Base-by-base conservation (phyloP, 108 stramenopile species). In the Ochromonas danica region DNA sequence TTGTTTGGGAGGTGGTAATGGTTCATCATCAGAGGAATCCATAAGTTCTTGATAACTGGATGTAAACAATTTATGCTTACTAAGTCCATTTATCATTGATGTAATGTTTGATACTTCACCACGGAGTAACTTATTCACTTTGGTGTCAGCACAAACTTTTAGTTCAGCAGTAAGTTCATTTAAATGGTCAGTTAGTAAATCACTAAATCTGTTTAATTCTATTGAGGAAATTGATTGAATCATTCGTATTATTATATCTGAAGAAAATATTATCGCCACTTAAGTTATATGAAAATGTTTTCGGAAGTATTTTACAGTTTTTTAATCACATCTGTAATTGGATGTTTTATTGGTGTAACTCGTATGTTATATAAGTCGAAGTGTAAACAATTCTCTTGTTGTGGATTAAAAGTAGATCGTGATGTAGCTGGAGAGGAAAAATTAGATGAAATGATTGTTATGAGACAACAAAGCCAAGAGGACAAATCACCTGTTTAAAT, bases 61-160 rank as follows among this genome's bases (percentile, higher is more conserved):
- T 51, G 45, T 36, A 67, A 35, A 28, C 63, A 67, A 36, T 36
- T 67, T 67, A 36, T 67, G 63, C 31, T 67, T 67, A 35, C 33
- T 35, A 28, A 67, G 35, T 67, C 63, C 63, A 67, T 67, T 67
- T 28, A 67, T 67, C 63, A 67, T 67, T 3, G 63, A 67, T 67
- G 35, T 35, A 31, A 28, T 36, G 35, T 67, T 67, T 28, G 45
- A 67, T 36, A 67, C 63, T 67, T 67, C 63, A 35, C 33, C 63
- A 35, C 27, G 27, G 33, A 67, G 35, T 67, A 67, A 35, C 35
- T 67, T 67, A 36, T 67, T 67, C 27, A 67, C 35, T 36, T 67
- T 35, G 63, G 63, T 36, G 35, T 67, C 27, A 35, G 27, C 25
- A 36, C 63, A 67, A 6, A 36, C 35, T 36, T 67, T 67, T 36